These are phyloP conservation scores for Nakataea oryzae DNA, from an alignment of 2,329 filamentous ascomycete species.

Conservation along the genomic window DNA sequence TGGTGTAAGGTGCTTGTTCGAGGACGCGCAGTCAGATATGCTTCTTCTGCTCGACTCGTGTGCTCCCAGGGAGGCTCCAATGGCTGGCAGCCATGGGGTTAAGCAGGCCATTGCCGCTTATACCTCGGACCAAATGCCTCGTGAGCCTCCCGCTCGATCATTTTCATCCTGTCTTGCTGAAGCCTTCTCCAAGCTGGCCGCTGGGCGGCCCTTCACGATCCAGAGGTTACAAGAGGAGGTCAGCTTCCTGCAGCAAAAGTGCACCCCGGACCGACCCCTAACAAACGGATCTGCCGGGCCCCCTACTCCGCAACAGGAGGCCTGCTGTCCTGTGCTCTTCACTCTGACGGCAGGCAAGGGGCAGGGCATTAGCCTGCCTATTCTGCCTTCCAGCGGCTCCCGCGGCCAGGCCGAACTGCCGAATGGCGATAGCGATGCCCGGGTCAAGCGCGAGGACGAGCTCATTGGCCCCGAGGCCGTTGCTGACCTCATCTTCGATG, in stretches of 20 bases:
- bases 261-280: slow-evolving; percentile 28
- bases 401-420: slow-evolving; percentile 7
- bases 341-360: slow-evolving; percentile 43
- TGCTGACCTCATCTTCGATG: slow-evolving; percentile 49
- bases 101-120: slow-evolving; percentile 56
- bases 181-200: slow-evolving; percentile 41
- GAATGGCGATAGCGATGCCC: not conserved
- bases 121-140: slow-evolving; percentile 36
- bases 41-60: slow-evolving; percentile 54
- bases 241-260: slow-evolving; percentile 30
- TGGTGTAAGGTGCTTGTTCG: slow-evolving; percentile 50
- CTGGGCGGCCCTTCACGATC: slow-evolving; percentile 42
- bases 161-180: slow-evolving; percentile 50
- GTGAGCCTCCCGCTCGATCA: slow-evolving; percentile 35
- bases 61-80: slow-evolving; percentile 37
- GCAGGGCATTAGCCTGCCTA: slow-evolving; percentile 41
- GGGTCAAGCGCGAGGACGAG: slow-evolving; percentile 24
- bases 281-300: slow-evolving; percentile 34
- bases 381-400: slow-evolving; percentile 24
- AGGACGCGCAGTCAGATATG: slow-evolving; percentile 53
- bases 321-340: slow-evolving; percentile 38
- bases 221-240: slow-evolving; percentile 48
- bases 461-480: slow-evolving; percentile 36
- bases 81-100: slow-evolving; percentile 40
- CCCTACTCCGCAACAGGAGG: slow-evolving; percentile 18